A percentile compares a stretch with the other conserved stretches of the same genome.
Evolutionary conservation across 345 rosid species (phyloP).

Genomic region (Syzygium grande): DNA sequence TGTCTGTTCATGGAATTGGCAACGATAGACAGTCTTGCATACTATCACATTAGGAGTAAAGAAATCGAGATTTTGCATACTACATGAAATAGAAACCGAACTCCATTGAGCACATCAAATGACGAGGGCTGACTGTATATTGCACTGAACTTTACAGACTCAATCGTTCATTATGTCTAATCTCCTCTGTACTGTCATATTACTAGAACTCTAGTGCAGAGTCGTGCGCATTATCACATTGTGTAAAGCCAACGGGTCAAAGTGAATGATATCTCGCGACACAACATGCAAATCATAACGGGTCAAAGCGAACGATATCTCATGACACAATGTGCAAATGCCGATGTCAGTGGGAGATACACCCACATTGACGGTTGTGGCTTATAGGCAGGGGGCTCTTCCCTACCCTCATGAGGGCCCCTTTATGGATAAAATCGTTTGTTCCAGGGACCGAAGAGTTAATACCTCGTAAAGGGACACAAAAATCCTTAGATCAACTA

Average conservation of each 20-base stretch:
- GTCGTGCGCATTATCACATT: no score
- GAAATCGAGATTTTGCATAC: neutral
- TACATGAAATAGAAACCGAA: neutral
- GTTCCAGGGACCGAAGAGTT: accelerated
- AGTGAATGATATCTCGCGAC: neutral
- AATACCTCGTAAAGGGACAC: accelerated
- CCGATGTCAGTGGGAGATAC: neutral
- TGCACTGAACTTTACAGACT: neutral
- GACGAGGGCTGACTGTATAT: neutral
- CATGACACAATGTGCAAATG: neutral
- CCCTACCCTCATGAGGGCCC: neutral
- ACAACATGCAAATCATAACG: no score
- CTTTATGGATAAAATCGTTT: accelerated
- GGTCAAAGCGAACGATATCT: no score
- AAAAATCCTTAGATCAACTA: neutral
- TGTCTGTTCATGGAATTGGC: neutral
- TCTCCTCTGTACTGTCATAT: neutral
- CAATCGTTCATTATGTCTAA: neutral
- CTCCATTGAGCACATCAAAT: neutral
- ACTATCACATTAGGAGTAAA: neutral
- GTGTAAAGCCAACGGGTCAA: no score
- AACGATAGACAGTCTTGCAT: neutral
- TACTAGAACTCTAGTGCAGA: neutral
- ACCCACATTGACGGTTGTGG: neutral
- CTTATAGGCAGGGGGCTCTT: neutral